Evolutionary conservation across 1,139 yeast species (phyloP).

Genomic region (Yamadazyma mexicana): DNA sequence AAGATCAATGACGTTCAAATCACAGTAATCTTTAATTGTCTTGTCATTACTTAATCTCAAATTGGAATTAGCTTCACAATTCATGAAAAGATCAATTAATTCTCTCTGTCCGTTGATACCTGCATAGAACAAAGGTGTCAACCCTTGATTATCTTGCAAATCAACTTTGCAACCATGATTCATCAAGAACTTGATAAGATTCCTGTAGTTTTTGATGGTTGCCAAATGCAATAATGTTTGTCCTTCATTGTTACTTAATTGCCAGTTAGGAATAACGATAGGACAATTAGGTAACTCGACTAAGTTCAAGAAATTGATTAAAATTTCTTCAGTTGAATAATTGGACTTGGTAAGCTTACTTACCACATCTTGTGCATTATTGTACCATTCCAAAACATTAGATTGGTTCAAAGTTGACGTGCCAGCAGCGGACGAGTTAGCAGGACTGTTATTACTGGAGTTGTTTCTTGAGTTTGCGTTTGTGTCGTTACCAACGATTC

Average conservation of each 20-base stretch:
- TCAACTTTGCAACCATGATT: slow-evolving; percentile 82
- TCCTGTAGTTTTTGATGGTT: slow-evolving; percentile 66
- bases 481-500: slow-evolving; percentile 69
- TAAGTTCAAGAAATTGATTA: slow-evolving; percentile 64
- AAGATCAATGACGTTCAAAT: slow-evolving; percentile 63
- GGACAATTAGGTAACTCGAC: slow-evolving; percentile 65
- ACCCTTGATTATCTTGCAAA: slow-evolving; percentile 73
- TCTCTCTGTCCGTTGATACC: slow-evolving; percentile 71
- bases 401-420: slow-evolving; percentile 4
- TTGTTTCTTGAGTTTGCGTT: slow-evolving; percentile 11
- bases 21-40: slow-evolving; percentile 55
- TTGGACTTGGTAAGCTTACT: slow-evolving; percentile 49
- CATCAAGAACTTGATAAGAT: slow-evolving; percentile 62
- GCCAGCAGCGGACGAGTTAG: slow-evolving; percentile 11
- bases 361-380: slow-evolving; percentile 47
- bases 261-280: slow-evolving; percentile 70
- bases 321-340: slow-evolving; percentile 55
- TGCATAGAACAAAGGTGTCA: slow-evolving; percentile 86
- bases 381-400: slow-evolving; percentile 46
- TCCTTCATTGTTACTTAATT: slow-evolving; percentile 75
- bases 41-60: slow-evolving; percentile 59
- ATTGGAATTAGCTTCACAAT: slow-evolving; percentile 64
- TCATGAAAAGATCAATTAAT: slow-evolving; percentile 55
- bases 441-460: slow-evolving; percentile 8
- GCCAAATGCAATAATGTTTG: slow-evolving; percentile 88